A percentile compares a stretch with the other conserved stretches of the same genome.
phyloP scores from a whole-genome alignment of 129 eudicot genomes.

The Oenanthe sinensis region DNA sequence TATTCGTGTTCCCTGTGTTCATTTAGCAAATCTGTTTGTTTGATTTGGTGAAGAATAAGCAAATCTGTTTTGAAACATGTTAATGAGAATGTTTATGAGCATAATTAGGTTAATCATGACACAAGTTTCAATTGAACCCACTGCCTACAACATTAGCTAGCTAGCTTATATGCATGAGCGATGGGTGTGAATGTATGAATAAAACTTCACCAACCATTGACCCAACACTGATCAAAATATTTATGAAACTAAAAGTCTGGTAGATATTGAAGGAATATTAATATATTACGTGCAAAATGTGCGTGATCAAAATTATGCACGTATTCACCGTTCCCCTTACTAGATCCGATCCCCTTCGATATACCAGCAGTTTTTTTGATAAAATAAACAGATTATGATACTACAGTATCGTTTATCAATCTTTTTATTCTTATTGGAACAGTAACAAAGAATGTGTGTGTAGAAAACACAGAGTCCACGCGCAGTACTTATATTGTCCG shows the following conservation, averaged over 20 bases:
- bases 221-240: not conserved
- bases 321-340: too few relatives aligned
- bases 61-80: constrained; percentile 1
- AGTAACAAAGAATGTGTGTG: not conserved
- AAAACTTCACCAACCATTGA: not conserved
- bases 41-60: too few relatives aligned
- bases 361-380: too few relatives aligned
- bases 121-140: not conserved
- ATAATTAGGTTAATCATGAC: not conserved
- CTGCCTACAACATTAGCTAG: too few relatives aligned
- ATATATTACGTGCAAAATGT: too few relatives aligned
- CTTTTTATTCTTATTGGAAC: not conserved
- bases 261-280: not conserved
- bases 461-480: not conserved
- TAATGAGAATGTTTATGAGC: not conserved
- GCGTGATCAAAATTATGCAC: too few relatives aligned
- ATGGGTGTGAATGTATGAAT: not conserved
- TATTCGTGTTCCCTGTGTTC: not conserved
- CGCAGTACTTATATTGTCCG: constrained; percentile 1
- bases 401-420: not conserved
- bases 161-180: too few relatives aligned
- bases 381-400: too few relatives aligned
- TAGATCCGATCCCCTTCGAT: too few relatives aligned
- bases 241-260: not conserved
- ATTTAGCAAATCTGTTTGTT: not conserved